These are phyloP conservation scores for Mycogone perniciosa DNA, from an alignment of 2,329 filamentous ascomycete genomes.

Conservation along the genomic window DNA sequence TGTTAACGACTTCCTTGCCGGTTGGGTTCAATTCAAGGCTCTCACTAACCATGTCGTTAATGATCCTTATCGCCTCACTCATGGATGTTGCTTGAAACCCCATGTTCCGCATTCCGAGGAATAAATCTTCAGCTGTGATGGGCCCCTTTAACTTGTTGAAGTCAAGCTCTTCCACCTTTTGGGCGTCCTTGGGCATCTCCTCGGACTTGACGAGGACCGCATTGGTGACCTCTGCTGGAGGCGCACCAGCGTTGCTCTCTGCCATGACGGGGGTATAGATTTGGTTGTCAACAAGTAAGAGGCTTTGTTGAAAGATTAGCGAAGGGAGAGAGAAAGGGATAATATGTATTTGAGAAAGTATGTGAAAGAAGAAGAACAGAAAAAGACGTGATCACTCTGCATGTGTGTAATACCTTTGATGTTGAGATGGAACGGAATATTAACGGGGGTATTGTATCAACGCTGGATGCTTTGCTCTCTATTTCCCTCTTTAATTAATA, in stretches of 20 bases:
- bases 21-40: neutral
- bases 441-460: neutral
- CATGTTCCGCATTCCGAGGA: conserved; percentile 77
- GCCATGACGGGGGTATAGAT: conserved; percentile 21
- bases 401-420: neutral
- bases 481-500: too few species aligned
- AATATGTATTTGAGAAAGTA: neutral
- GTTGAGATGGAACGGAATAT: neutral
- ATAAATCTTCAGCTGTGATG: conserved; percentile 80
- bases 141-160: conserved; percentile 75
- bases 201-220: conserved; percentile 83
- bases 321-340: neutral
- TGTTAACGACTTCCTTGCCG: neutral
- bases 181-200: conserved; percentile 70
- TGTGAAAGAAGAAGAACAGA: neutral
- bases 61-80: conserved; percentile 80
- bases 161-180: conserved; percentile 82
- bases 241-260: conserved; percentile 30
- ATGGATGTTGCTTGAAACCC: conserved; percentile 68
- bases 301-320: neutral
- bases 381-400: neutral
- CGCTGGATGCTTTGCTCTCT: neutral
- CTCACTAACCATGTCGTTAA: conserved; percentile 81
- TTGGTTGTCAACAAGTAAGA: neutral
- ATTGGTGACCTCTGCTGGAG: conserved; percentile 61